These are phyloP conservation scores for Ceratocystis ficicola DNA, from an alignment of 2,329 filamentous ascomycete species.

Conservation along the genomic window DNA sequence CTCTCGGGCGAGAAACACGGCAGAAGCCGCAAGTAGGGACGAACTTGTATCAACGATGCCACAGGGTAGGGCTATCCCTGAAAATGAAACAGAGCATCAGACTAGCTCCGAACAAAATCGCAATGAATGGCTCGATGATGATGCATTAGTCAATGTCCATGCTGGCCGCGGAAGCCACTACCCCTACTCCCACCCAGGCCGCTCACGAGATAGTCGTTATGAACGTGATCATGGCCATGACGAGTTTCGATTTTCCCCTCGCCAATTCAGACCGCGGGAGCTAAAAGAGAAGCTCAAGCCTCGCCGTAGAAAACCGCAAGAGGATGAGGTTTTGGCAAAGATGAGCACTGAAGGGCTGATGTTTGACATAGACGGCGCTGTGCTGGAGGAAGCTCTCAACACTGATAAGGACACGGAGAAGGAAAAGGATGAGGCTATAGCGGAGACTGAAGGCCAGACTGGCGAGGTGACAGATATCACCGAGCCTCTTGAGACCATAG, in stretches of 20 bases:
- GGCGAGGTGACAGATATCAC: neutral
- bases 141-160: neutral
- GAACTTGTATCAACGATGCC: too few species aligned
- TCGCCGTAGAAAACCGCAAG: neutral
- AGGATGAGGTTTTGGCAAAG: conserved; percentile 5
- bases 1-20: too few species aligned
- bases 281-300: neutral
- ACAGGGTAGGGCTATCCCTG: neutral
- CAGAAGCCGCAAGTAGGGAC: too few species aligned
- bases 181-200: too few species aligned
- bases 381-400: neutral
- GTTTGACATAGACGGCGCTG: conserved; percentile 16
- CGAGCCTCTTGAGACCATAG: too few species aligned
- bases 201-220: neutral
- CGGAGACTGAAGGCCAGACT: neutral
- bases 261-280: neutral
- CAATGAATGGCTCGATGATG: conserved; percentile 4
- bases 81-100: neutral
- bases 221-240: neutral
- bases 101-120: neutral
- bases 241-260: neutral
- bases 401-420: too few species aligned
- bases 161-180: too few species aligned
- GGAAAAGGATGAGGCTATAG: neutral
- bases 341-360: conserved; percentile 18